Percentiles rank a stretch among this genome's conserved stretches.
Conservation (phyloP, 331 rosid genomes). For the Quercus lobata region DNA sequence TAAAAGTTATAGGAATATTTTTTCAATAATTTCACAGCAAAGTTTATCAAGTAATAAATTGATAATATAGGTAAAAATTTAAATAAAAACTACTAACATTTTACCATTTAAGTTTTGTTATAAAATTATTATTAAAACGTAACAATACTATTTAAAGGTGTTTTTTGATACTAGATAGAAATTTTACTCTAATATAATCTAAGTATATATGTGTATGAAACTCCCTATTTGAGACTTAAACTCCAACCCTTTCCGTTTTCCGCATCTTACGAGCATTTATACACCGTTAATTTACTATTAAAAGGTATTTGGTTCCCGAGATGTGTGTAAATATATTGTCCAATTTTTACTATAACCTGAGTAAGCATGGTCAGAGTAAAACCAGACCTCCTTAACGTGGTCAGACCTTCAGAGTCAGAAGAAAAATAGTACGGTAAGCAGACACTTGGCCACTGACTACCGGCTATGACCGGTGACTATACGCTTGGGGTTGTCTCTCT, state of each 20-base stretch:
- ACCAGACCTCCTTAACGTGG: background rate
- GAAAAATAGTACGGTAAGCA: slow-evolving; percentile 20
- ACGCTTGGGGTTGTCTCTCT: slow-evolving; percentile 12
- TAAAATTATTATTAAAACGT: too few species aligned
- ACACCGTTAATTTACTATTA: rapidly evolving
- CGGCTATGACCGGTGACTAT: slow-evolving; percentile 61
- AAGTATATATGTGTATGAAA: rapidly evolving
- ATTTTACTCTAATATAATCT: rapidly evolving
- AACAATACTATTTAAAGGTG: too few species aligned
- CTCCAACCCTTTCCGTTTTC: rapidly evolving
- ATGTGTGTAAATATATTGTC: background rate
- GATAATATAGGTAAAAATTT: too few species aligned
- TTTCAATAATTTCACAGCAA: too few species aligned
- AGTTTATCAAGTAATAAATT: too few species aligned
- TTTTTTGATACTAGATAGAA: too few species aligned
- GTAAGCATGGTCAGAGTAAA: slow-evolving; percentile 13
- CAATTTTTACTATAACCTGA: background rate
- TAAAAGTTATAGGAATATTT: background rate
- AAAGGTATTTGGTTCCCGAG: slow-evolving; percentile 10
- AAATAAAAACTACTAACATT: too few species aligned
- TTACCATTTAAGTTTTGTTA: too few species aligned
- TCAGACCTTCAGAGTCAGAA: slow-evolving; percentile 4
- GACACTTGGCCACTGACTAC: slow-evolving; percentile 24
- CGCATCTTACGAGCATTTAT: too few species aligned
- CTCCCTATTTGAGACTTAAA: rapidly evolving